phyloP scores from a whole-genome alignment of 2,329 filamentous ascomycete species.

The Pseudocercospora pini-densiflorae region DNA sequence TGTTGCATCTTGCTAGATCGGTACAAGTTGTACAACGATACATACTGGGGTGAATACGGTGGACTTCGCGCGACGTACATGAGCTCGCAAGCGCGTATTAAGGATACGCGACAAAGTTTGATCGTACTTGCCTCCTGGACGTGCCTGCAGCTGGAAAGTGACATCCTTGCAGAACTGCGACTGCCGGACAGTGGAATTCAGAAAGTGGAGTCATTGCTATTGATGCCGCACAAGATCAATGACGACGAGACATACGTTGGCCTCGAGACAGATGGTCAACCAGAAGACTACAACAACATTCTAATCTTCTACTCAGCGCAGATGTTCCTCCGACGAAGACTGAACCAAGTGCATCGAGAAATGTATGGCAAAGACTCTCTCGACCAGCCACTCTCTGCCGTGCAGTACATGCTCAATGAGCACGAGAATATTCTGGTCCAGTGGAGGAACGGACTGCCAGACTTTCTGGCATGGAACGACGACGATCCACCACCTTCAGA shows the following conservation, averaged over 20 bases:
- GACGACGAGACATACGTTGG: slow-evolving; percentile 36
- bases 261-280: slow-evolving; percentile 26
- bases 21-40: slow-evolving; percentile 53
- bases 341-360: slow-evolving; percentile 61
- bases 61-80: slow-evolving; percentile 41
- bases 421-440: slow-evolving; percentile 49
- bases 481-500: slow-evolving; percentile 72
- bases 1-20: slow-evolving; percentile 76
- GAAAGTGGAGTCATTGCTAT: slow-evolving; percentile 63
- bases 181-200: slow-evolving; percentile 66
- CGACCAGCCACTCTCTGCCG: slow-evolving; percentile 26
- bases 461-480: slow-evolving; percentile 65
- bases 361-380: slow-evolving; percentile 52
- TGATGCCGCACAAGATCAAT: slow-evolving; percentile 65
- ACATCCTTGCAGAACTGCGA: slow-evolving; percentile 84
- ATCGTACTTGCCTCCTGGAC: slow-evolving; percentile 82
- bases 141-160: slow-evolving; percentile 89
- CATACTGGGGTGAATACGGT: slow-evolving; percentile 41
- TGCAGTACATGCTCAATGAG: slow-evolving; percentile 37
- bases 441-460: slow-evolving; percentile 59
- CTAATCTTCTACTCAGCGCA: slow-evolving; percentile 66
- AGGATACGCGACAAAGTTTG: slow-evolving; percentile 44
- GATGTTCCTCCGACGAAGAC: slow-evolving; percentile 61
- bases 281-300: slow-evolving; percentile 43
- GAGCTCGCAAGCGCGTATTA: slow-evolving; percentile 34